phyloP scores from a whole-genome alignment of 441 rosid species.

The Mallotus repandus region DNA sequence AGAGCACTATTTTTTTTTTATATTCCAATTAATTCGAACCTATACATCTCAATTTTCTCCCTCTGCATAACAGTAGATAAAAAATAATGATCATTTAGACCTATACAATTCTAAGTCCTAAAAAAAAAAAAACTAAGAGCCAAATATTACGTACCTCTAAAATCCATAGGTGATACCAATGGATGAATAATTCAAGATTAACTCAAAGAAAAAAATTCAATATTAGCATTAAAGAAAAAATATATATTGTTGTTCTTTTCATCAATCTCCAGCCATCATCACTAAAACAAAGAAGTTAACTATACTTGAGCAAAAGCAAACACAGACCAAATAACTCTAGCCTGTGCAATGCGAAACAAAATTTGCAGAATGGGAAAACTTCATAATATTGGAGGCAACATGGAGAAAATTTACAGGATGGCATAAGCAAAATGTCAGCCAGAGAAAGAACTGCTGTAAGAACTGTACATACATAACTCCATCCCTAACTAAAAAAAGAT shows the following conservation, averaged over 20 bases:
- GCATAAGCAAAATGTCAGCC: not conserved
- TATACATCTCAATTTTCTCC: too few species aligned
- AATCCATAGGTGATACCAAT: slow-evolving; percentile 67
- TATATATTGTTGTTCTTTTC: not conserved
- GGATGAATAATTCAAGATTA: slow-evolving; percentile 25
- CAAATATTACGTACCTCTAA: slow-evolving; percentile 24
- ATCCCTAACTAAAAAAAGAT: not conserved
- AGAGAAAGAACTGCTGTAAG: not conserved
- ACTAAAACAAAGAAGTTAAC: not conserved
- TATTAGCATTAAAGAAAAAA: not conserved
- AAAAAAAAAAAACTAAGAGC: too few species aligned
- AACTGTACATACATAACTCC: not conserved
- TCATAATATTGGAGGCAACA: not conserved
- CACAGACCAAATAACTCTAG: not conserved
- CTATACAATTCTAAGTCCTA: too few species aligned
- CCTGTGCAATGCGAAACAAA: not conserved
- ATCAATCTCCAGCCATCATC: not conserved
- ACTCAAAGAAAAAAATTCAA: not conserved
- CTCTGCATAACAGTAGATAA: too few species aligned
- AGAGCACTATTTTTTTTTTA: too few species aligned
- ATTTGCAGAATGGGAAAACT: not conserved
- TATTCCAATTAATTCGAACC: too few species aligned
- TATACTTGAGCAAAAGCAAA: not conserved
- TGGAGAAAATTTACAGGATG: not conserved
- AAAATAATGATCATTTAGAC: too few species aligned